Evolutionary conservation across 768 basidiomycete genomes (phyloP).

Genomic region (Leccinum obscurum): DNA sequence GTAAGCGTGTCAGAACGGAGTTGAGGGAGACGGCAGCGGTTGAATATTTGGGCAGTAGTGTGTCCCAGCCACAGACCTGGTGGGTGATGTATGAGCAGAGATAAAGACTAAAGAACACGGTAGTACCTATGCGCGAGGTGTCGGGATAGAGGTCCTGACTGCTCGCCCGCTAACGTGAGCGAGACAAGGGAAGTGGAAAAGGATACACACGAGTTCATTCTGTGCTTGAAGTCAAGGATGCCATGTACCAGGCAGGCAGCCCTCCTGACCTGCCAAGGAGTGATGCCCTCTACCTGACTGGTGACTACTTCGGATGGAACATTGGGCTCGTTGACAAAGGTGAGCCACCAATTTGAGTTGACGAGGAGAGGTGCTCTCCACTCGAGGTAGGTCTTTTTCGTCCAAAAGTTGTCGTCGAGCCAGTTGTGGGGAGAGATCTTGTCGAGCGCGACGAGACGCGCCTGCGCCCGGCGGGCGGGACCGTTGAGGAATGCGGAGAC

Average conservation of each 20-base stretch:
- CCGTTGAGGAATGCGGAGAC: slow-evolving; percentile 18
- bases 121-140: slow-evolving; percentile 65
- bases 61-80: slow-evolving; percentile 66
- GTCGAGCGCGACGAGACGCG: slow-evolving; percentile 63
- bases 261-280: slow-evolving; percentile 82
- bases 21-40: slow-evolving; percentile 70
- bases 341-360: slow-evolving; percentile 97
- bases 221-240: slow-evolving; percentile 69
- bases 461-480: slow-evolving; percentile 21
- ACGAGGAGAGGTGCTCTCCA: slow-evolving; percentile 83
- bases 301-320: slow-evolving; percentile 47
- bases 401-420: slow-evolving; percentile 94
- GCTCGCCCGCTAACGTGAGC: slow-evolving; percentile 11
- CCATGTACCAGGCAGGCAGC: slow-evolving; percentile 81
- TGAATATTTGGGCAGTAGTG: slow-evolving; percentile 39
- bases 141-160: slow-evolving; percentile 74
- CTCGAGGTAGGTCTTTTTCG: slow-evolving; percentile 82
- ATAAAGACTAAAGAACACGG: background rate
- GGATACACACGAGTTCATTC: slow-evolving; percentile 56
- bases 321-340: slow-evolving; percentile 71
- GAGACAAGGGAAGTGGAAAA: background rate
- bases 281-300: slow-evolving; percentile 41
- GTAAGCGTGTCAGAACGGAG: slow-evolving; percentile 61
- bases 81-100: slow-evolving; percentile 1
- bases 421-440: slow-evolving; percentile 84